phyloP scores from a whole-genome alignment of 2,329 filamentous ascomycete species.

The Fusarium foetens region DNA sequence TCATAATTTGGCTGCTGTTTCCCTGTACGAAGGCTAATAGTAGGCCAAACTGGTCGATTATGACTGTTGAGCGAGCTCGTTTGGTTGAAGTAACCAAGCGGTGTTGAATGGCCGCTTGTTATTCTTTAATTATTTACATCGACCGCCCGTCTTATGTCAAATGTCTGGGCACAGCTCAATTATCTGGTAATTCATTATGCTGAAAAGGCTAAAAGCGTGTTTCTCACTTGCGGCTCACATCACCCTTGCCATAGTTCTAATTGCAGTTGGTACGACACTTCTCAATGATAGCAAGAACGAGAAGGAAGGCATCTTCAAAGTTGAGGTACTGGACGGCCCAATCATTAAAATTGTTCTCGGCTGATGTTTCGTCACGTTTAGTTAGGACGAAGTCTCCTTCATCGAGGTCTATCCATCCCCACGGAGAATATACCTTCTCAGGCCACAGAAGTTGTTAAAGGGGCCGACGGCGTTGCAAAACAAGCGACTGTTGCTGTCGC shows the following conservation, averaged over 20 bases:
- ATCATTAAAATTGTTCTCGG: neutral
- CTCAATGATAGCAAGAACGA: conserved; percentile 1
- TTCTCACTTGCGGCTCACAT: conserved; percentile 1
- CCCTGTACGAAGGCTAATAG: neutral
- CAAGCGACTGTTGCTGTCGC: conserved; percentile 7
- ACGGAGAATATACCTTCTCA: neutral
- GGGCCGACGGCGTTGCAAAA: neutral
- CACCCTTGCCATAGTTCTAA: neutral
- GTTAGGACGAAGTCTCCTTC: neutral
- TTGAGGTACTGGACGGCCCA: neutral
- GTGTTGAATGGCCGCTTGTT: neutral
- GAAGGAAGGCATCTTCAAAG: conserved; percentile 8
- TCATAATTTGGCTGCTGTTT: neutral
- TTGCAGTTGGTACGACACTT: neutral
- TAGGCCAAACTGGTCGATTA: neutral
- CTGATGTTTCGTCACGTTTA: neutral
- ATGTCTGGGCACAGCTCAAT: neutral
- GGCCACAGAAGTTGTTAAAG: conserved; percentile 4
- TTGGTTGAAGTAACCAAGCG: neutral
- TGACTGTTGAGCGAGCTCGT: neutral
- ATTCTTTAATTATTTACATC: neutral
- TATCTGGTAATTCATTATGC: neutral
- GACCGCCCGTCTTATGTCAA: neutral
- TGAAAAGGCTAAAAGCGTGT: neutral
- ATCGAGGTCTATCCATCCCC: conserved; percentile 7